A percentile compares a stretch with the other conserved stretches of the same genome.
phyloP scores from a whole-genome alignment of 768 basidiomycete genomes.

The Paxillus involutus region DNA sequence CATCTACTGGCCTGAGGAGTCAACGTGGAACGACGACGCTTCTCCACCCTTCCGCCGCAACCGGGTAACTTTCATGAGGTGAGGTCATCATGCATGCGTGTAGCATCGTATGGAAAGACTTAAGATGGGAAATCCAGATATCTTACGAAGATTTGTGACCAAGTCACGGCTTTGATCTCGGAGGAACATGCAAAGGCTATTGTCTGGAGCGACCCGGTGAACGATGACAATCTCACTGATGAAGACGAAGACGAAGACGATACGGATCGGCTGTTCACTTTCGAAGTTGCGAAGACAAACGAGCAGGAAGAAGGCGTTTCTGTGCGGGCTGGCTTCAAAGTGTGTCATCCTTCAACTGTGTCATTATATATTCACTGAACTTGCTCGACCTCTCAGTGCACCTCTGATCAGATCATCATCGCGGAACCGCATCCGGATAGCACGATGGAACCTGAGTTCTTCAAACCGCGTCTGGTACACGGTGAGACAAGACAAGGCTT shows the following conservation, averaged over 20 bases:
- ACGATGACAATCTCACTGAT: conserved; percentile 23
- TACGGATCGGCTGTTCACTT: conserved; percentile 53
- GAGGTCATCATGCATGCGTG: neutral
- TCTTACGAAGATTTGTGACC: conserved; percentile 58
- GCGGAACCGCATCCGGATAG: conserved; percentile 20
- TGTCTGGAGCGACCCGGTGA: conserved; percentile 39
- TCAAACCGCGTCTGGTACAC: conserved; percentile 33
- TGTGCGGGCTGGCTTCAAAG: conserved; percentile 45
- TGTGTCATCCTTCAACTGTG: conserved; percentile 12
- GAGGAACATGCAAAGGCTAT: conserved; percentile 44
- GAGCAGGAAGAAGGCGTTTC: conserved; percentile 56
- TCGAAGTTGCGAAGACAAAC: conserved; percentile 54
- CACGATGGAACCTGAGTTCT: conserved; percentile 15
- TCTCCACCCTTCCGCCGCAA: conserved; percentile 47
- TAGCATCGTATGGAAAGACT: neutral
- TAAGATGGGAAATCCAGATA: conserved; percentile 37
- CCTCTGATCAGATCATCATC: conserved; percentile 18
- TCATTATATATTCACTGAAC: neutral
- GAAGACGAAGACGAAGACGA: conserved; percentile 41
- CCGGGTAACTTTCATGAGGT: conserved; percentile 63
- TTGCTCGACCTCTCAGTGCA: conserved; percentile 3
- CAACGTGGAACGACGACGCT: conserved; percentile 56
- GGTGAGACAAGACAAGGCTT: conserved; percentile 47
- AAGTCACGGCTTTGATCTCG: conserved; percentile 49
- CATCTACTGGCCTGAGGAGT: conserved; percentile 63